phyloP scores from a whole-genome alignment of 2,329 filamentous ascomycete species.

The Tolypocladium capitatum region DNA sequence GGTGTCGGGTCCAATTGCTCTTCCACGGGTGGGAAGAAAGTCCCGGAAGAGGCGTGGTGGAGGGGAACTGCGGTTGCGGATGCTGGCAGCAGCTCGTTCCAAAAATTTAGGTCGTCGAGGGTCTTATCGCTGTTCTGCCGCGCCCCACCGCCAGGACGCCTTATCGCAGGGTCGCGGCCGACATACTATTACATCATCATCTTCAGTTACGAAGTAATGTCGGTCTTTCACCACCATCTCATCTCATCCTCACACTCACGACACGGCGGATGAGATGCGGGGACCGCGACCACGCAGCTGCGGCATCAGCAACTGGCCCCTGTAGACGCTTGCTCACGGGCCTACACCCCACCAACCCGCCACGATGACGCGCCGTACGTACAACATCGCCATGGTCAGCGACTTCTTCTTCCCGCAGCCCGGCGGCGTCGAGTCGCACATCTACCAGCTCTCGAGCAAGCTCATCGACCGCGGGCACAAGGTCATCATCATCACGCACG shows the following conservation, averaged over 20 bases:
- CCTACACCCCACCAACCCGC: slow-evolving; percentile 7
- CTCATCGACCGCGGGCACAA: slow-evolving; percentile 95
- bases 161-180: slow-evolving; percentile 10
- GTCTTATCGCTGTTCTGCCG: slow-evolving; percentile 26
- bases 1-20: slow-evolving; percentile 9
- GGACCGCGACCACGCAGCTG: not conserved
- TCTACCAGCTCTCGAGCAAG: slow-evolving; percentile 94
- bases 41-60: not conserved
- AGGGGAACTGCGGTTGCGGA: not conserved
- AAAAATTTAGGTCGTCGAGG: slow-evolving; percentile 20
- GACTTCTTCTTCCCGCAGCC: slow-evolving; percentile 99
- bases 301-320: not conserved
- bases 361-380: slow-evolving; percentile 41
- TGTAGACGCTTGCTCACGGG: slow-evolving; percentile 1
- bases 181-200: not conserved
- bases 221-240: not conserved
- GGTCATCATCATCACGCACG: slow-evolving; percentile 94
- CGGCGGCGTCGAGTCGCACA: slow-evolving; percentile 92
- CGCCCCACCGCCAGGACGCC: slow-evolving; percentile 19
- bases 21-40: slow-evolving; percentile 3
- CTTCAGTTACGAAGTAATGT: too few relatives aligned
- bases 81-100: slow-evolving; percentile 4
- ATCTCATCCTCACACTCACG: not conserved
- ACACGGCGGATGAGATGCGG: not conserved
- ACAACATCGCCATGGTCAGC: slow-evolving; percentile 82